Evolutionary conservation across 257 asterid genomes (phyloP), one percentile per base, ranked within the genome.

Genomic region (Solanum commersonii): DNA sequence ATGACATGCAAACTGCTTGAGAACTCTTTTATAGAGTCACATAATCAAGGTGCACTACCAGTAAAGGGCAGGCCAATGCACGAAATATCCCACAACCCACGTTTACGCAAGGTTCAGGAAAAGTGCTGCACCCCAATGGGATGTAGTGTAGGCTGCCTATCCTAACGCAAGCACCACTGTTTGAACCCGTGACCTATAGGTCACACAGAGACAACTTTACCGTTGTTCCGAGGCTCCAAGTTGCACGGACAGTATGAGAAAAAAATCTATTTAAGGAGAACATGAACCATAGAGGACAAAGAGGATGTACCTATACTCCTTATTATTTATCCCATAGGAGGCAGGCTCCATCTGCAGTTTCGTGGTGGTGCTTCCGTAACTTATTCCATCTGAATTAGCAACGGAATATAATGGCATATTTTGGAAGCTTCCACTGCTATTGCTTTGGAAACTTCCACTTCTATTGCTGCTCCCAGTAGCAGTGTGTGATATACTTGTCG

Each of bases 281-380:
- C 31, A 84, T 15, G 84, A 71, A 68, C 10, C 52, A 78, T 52
- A 85, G n/a, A 31, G 38, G 34, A 65, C 29, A 84, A 46, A 67
- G 16, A 2, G 52, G 23, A 87, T 27, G 84, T 93, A 96, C 99
- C 99, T 94, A 92, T 91, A 93, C 49, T 95, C 98, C 91, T 93
- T 95, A 89, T 88, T 92, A 79, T 91, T 93, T n/a, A 89, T 93
- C 88, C 95, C 96, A 74, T 93, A 96, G 7, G 95, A 81, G 84
- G 68, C 88, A 46, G 96, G 94, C 84, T 96, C 98, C 92, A 94
- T 93, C 92, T 94, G 99, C 92, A 93, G 89, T 94, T 95, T 95
- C 23, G 95, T 90, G 40, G 86, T 89, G 67, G 86, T 91, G 91
- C 92, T 94, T 88, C 95, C 98, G 10, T 92, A 95, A 89, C 93